These are phyloP conservation scores for Combretum micranthum DNA, from an alignment of 345 rosid genomes.

Conservation along the genomic window DNA sequence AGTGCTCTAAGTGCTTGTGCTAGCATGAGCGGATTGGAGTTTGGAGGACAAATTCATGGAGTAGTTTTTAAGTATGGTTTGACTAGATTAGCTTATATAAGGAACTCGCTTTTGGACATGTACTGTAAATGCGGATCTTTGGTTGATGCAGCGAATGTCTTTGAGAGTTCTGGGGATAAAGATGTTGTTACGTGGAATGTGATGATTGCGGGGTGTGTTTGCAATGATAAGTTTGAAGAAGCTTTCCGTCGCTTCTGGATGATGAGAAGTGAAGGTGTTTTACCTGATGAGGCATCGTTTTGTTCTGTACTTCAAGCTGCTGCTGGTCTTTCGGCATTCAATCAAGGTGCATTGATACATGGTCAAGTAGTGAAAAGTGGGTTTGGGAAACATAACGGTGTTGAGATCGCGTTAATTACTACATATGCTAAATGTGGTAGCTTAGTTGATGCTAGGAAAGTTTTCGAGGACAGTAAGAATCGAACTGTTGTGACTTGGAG, in stretches of 20 bases:
- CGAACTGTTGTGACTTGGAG: slow-evolving; percentile 35
- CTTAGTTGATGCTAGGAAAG: slow-evolving; percentile 17
- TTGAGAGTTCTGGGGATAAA: slow-evolving; percentile 12
- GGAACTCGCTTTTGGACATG: slow-evolving; percentile 32
- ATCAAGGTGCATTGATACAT: slow-evolving; percentile 28
- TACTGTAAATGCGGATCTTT: slow-evolving; percentile 23
- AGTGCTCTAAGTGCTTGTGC: slow-evolving; percentile 36
- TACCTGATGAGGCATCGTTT: slow-evolving; percentile 36
- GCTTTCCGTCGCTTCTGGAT: slow-evolving; percentile 22
- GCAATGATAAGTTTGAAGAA: slow-evolving; percentile 23
- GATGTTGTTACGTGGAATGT: slow-evolving; percentile 30
- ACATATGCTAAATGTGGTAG: slow-evolving; percentile 43
- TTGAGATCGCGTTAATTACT: slow-evolving; percentile 32
- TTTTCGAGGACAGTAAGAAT: slow-evolving; percentile 27
- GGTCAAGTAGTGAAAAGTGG: slow-evolving; percentile 32
- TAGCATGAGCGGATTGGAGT: slow-evolving; percentile 15
- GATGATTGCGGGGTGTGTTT: slow-evolving; percentile 31
- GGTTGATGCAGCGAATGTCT: slow-evolving; percentile 20
- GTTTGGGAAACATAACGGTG: slow-evolving; percentile 13
- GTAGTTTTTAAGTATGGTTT: slow-evolving; percentile 21
- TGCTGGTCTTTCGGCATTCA: slow-evolving; percentile 26
- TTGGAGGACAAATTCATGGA: slow-evolving; percentile 37
- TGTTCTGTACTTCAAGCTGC: slow-evolving; percentile 33
- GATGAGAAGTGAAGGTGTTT: slow-evolving; percentile 26
- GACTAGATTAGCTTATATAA: slow-evolving; percentile 21